phyloP scores from a whole-genome alignment of 106 monocot genomes.

The Dioscorea alata region DNA sequence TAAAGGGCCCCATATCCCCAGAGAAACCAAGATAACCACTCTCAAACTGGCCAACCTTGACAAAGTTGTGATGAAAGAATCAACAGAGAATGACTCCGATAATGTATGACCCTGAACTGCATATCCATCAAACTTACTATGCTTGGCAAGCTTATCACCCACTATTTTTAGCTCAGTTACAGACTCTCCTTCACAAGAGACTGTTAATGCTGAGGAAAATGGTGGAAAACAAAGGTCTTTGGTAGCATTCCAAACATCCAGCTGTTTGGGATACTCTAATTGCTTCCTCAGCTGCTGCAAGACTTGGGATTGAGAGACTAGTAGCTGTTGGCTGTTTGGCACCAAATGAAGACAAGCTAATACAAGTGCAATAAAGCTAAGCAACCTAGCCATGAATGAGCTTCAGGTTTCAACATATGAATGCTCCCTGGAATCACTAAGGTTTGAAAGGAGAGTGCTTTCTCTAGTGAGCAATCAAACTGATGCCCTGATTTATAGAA shows the following conservation, averaged over 20 bases:
- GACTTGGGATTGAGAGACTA: slow-evolving; percentile 47
- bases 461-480: too few relatives aligned
- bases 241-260: slow-evolving; percentile 51
- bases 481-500: too few relatives aligned
- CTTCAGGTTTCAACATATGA: neutral
- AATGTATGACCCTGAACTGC: slow-evolving; percentile 41
- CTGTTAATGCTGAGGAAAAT: slow-evolving; percentile 21
- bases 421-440: neutral
- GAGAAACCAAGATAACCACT: slow-evolving; percentile 70
- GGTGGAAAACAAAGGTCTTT: slow-evolving; percentile 47
- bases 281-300: slow-evolving; percentile 81
- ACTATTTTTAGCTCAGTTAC: slow-evolving; percentile 74
- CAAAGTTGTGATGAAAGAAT: slow-evolving; percentile 85
- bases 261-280: slow-evolving; percentile 59
- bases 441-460: neutral
- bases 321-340: slow-evolving; percentile 36
- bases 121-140: slow-evolving; percentile 40
- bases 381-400: slow-evolving; percentile 20
- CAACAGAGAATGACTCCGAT: slow-evolving; percentile 48
- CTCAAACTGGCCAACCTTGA: slow-evolving; percentile 63
- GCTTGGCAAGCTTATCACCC: slow-evolving; percentile 56
- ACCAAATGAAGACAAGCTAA: slow-evolving; percentile 22
- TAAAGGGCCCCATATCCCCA: slow-evolving; percentile 91
- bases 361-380: slow-evolving; percentile 9
- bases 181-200: slow-evolving; percentile 41